Evolutionary conservation across 305 asterid genomes (phyloP), one percentile per base, ranked within the genome.

Genomic region (Fraxinus greggii): DNA sequence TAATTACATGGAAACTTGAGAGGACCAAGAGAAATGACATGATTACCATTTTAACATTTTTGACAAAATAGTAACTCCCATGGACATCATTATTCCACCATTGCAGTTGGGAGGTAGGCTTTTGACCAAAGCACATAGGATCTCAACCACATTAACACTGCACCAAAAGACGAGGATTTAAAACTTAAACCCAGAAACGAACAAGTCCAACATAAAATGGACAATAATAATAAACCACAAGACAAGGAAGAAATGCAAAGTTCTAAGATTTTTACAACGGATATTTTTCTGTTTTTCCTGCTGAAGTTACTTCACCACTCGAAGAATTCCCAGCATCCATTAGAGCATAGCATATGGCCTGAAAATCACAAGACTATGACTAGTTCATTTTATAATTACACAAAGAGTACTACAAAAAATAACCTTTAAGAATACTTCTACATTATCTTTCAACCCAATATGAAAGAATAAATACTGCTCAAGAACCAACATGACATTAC

Each of bases 31-130:
- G 29, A 75, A 56, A 72, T 23, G 79, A 74, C 54, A 33, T 12
- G 17, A 79, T 87, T 90, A 96, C 99, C 99, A 95, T 89, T 83
- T 92, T 86, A 97, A 86, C 98, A 95, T 91, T 89, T 89, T 92
- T 40, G 98, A 86, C 91, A 97, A 85, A 76, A 92, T 88, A 78
- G 88, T 90, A 82, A 97, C 93, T 75, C 95, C 97, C 97, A 88
- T 82, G 81, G 98, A 89, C 97, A 92, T 97, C 86, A 88, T 88
- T 75, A 78, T 83, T 33, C 88, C 93, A 51, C 97, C 98, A 87
- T 83, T 75, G 87, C 85, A 77, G 80, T 90, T 89, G 61, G 97
- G 92, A 77, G 92, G 82, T 75, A 91, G 83, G 84, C 88, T 88
- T 89, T 92, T 97, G 77, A 92, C 89, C 88, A 91, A 86, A 84